These are phyloP conservation scores for Tulasnella sp. DNA, from an alignment of 768 basidiomycete species.

Conservation along the genomic window DNA sequence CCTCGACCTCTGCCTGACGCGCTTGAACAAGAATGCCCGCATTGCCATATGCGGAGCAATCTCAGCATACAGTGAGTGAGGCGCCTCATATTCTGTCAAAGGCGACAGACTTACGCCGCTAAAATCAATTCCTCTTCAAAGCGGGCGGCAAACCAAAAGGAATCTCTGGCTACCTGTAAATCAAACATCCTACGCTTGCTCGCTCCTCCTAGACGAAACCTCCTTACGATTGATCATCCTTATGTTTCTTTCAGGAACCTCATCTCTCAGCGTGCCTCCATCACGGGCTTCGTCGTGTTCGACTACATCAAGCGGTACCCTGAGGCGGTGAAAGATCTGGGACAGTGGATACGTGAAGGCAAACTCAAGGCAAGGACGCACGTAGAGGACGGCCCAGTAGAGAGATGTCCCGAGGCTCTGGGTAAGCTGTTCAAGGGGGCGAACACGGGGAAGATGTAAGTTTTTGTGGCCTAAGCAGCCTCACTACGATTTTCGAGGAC, in stretches of 20 bases:
- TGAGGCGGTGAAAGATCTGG: conserved; percentile 46
- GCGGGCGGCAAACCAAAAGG: conserved; percentile 52
- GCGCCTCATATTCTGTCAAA: neutral
- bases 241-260: conserved; percentile 31
- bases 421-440: conserved; percentile 61
- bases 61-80: conserved; percentile 59
- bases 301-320: conserved; percentile 59
- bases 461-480: conserved; percentile 4
- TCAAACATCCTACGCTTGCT: neutral
- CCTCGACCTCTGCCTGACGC: conserved; percentile 61
- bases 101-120: neutral
- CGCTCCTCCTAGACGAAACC: neutral
- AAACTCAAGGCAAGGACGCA: conserved; percentile 74
- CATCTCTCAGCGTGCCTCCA: conserved; percentile 64
- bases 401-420: conserved; percentile 60
- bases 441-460: conserved; percentile 66
- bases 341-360: conserved; percentile 48
- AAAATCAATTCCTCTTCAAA: conserved; percentile 22
- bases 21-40: conserved; percentile 66
- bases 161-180: conserved; percentile 45
- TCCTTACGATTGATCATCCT: conserved; percentile 19
- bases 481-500: neutral
- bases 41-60: conserved; percentile 82
- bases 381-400: conserved; percentile 53
- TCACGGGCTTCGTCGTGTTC: conserved; percentile 82